Evolutionary conservation across 2,329 filamentous ascomycete species (phyloP).

Genomic region (Clarireedia monteithiana): DNA sequence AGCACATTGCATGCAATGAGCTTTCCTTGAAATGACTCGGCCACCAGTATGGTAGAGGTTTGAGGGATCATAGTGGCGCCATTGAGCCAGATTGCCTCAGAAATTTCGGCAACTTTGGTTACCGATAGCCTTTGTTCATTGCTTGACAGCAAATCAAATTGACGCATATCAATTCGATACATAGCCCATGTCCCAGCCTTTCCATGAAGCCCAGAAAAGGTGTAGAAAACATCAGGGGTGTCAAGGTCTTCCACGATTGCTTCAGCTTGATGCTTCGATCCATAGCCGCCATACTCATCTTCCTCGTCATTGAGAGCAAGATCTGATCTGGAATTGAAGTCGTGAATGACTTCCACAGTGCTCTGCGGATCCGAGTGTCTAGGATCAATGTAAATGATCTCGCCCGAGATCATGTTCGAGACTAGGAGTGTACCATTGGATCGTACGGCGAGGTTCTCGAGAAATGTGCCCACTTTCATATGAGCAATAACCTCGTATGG

Average conservation of each 20-base stretch:
- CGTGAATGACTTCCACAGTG: background rate
- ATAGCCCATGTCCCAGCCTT: background rate
- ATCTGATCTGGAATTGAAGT: background rate
- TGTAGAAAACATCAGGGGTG: background rate
- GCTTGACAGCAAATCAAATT: background rate
- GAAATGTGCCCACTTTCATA: slow-evolving; percentile 4
- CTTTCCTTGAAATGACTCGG: background rate
- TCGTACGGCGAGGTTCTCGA: slow-evolving; percentile 31
- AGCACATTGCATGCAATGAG: background rate
- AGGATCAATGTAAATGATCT: slow-evolving; percentile 21
- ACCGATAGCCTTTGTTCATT: background rate
- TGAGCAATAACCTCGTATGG: background rate
- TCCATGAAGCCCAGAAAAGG: slow-evolving; percentile 1
- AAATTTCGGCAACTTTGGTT: background rate
- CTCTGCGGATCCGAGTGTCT: background rate
- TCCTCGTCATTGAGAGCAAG: background rate
- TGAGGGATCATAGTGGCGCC: background rate
- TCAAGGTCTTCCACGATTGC: slow-evolving; percentile 1
- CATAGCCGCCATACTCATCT: background rate
- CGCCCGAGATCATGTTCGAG: slow-evolving; percentile 26
- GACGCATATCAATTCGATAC: background rate
- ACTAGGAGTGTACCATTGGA: slow-evolving; percentile 43
- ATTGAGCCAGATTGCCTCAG: background rate
- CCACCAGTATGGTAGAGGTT: background rate
- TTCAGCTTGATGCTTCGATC: slow-evolving; percentile 2